Evolutionary conservation across 2,329 filamentous ascomycete genomes (phyloP), one percentile per base, ranked within the genome.

Genomic region (Claviceps sp.): DNA sequence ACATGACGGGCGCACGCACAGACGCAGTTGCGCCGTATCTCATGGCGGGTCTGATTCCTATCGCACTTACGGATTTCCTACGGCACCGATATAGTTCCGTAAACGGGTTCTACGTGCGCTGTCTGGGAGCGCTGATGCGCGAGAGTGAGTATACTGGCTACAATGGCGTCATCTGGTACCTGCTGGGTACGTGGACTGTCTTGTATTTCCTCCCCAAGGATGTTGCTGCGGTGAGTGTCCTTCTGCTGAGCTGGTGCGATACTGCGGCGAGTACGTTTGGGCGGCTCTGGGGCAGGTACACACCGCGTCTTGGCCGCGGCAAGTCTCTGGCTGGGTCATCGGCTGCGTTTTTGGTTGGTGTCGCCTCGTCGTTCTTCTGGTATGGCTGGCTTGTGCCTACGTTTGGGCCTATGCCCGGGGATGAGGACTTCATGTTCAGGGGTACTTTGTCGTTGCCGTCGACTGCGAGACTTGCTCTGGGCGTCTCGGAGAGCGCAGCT

Each of bases 101-200:
- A 62, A 98, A 98, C 67, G 78, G 84, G 40, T 65, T 95, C 52
- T 98, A 97, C 68, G 91, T 97, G 60, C 81, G 78, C 52, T 77
- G 80, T 40, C 71, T 97, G 14, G 93, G 93, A 47, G 89, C 90
- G 0, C 75, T 98, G 60, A 98, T 98, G 93, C 87, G 93, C 51
- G 93, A 98, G 72, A 93, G 86, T 57, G 93, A 98, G 70, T 95
- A 91, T 59, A 77, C 84, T 47, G 88, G 89, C 50, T 98, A 89
- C 76, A 98, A 98, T 65, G 93, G 93, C 50, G 91, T 97, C 59
- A 94, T 98, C 58, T 96, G 87, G 74, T 98, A 97, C 69, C 80
- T 98, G 10, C 78, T 96, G 7, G 93, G 93, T 52, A 84, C 89
- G 30, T 96, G 89, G 82, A 76, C 83, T 37, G 89, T 91, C 16